Evolutionary conservation across 805 yeast species (phyloP), one percentile per base, ranked within the genome.

Genomic region (Nakazawaea ambrosiae): DNA sequence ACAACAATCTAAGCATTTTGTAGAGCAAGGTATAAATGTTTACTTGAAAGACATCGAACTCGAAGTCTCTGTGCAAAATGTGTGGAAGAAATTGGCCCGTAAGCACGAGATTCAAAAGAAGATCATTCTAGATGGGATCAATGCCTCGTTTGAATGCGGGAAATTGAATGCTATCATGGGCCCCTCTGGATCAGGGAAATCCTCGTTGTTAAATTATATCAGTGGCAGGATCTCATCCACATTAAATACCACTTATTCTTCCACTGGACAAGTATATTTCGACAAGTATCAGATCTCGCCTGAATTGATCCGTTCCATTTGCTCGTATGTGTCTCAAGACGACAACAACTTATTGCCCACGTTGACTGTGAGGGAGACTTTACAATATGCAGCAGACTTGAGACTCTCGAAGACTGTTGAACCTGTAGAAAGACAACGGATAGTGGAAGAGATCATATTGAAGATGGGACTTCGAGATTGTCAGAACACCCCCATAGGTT

Each of bases 321-420:
- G 86, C 27, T 80, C 85, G 0, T 82, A 78, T 55, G 90, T 82
- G 14, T 71, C 83, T 2, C 92, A 82, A 51, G 80, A 77, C 45
- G 89, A 83, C 49, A 77, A 74, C 41, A 73, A 80, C 14, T 59
- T 82, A 36, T 57, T 80, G 33, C 71, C 85, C 2, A 65, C 73
- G n/a, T 58, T 83, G 41, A 82, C 90, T 0, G 90, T 83, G 4
- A 54, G 77, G 32, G 92, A 83, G 54, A 81, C 89, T 0, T 58
- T 83, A 16, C 63, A 65, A 39, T 80, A 63, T 55, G 84, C 83
- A 29, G 89, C 89, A 0, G 66, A 63, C 27, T 57, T 83, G 31
- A 62, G 90, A 41, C 54, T 82, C 18, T 75, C 79, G 1, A 43
- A 48, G 15, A 34, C 33, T n/a, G 29, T 59, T 36, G 44, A 56